phyloP scores from a whole-genome alignment of 2,329 filamentous ascomycete species.

The Pseudocercospora crystallina region DNA sequence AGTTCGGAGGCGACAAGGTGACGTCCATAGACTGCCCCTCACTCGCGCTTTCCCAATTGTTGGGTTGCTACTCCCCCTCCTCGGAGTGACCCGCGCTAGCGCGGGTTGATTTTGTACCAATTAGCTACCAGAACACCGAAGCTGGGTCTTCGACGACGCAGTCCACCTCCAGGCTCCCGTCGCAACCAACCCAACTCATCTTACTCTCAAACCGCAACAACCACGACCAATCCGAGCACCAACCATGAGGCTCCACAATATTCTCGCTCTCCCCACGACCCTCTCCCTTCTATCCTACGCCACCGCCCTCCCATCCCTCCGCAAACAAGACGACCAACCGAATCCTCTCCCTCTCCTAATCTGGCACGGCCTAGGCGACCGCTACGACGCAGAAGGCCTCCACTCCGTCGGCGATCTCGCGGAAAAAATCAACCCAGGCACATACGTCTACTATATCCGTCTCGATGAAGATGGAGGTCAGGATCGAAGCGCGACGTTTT shows the following conservation, averaged over 20 bases:
- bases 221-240: no score
- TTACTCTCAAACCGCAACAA: no score
- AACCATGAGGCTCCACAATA: background rate
- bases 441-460: constrained; percentile 76
- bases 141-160: no score
- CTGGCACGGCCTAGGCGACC: constrained; percentile 86
- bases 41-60: no score
- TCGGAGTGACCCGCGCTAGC: no score
- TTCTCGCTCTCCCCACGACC: constrained; percentile 21
- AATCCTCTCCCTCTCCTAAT: constrained; percentile 80
- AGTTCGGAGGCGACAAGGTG: no score
- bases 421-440: constrained; percentile 73
- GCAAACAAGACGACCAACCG: constrained; percentile 4
- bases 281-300: constrained; percentile 14
- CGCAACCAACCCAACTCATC: no score
- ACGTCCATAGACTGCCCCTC: no score
- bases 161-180: no score
- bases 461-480: constrained; percentile 63
- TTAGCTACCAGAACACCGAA: no score
- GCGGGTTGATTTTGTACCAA: no score
- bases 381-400: constrained; percentile 74
- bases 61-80: no score
- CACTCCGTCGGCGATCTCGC: constrained; percentile 69
- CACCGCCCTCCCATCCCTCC: background rate
- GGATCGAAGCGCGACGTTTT: constrained; percentile 83